Conservation (phyloP, 495 filamentous ascomycete species). For the Lasiosphaeria hispida region DNA sequence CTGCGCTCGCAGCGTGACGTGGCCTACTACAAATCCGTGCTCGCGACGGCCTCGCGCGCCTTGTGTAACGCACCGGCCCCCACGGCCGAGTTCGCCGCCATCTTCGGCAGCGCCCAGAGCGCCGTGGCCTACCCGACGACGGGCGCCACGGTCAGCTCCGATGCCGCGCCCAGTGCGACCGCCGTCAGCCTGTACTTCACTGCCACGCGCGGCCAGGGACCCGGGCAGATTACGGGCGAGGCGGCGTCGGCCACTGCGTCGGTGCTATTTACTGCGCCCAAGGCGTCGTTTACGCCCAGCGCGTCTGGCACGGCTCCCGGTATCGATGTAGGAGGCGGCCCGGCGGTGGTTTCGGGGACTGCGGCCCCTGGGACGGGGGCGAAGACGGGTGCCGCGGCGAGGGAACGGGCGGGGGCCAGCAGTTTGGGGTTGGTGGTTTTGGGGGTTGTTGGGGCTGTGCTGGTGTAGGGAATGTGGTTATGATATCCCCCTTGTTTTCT, state of each 20-base stretch:
- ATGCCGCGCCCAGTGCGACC: slow-evolving; percentile 31
- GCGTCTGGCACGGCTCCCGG: neutral
- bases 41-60: slow-evolving; percentile 24
- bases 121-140: slow-evolving; percentile 17
- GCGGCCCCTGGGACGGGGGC: too few species aligned
- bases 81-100: slow-evolving; percentile 25
- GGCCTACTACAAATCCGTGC: slow-evolving; percentile 27
- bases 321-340: too few species aligned
- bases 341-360: too few species aligned
- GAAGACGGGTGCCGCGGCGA: too few species aligned
- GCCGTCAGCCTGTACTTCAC: slow-evolving; percentile 40
- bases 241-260: slow-evolving; percentile 33
- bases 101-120: slow-evolving; percentile 27
- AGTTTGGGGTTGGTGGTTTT: too few species aligned
- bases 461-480: too few species aligned
- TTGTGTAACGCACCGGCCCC: slow-evolving; percentile 33
- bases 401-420: too few species aligned
- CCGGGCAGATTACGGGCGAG: slow-evolving; percentile 36
- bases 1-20: slow-evolving; percentile 28
- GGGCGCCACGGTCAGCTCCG: slow-evolving; percentile 25
- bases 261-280: slow-evolving; percentile 4
- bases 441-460: too few species aligned
- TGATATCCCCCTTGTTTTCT: too few species aligned
- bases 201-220: slow-evolving; percentile 28
- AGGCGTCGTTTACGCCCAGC: neutral